A percentile compares a stretch with the other conserved stretches of the same genome.
These are phyloP conservation scores for Globisporangium mamillatum DNA, from an alignment of 352 stramenopile genomes.

Conservation along the genomic window DNA sequence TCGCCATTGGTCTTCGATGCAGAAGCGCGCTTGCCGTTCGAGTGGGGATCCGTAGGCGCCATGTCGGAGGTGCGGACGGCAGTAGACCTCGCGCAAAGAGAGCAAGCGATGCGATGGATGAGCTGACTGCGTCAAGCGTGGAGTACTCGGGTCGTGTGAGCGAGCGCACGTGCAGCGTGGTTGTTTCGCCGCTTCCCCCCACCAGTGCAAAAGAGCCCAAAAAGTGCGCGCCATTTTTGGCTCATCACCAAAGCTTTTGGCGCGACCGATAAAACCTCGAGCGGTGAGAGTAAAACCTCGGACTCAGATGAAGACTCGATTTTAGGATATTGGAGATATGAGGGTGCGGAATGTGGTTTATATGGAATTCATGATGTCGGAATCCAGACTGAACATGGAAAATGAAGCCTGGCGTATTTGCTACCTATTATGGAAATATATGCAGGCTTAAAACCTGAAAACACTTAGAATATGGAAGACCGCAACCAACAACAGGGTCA, in stretches of 20 bases:
- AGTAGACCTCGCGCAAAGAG: background rate
- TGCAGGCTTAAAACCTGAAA: too few relatives aligned
- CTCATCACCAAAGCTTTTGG: background rate
- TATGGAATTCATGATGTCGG: background rate
- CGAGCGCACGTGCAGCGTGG: background rate
- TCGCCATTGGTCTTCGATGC: background rate
- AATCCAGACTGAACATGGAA: background rate
- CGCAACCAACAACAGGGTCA: too few relatives aligned
- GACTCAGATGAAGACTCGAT: background rate
- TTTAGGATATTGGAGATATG: background rate
- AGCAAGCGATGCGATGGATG: background rate
- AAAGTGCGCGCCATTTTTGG: conserved; percentile 16
- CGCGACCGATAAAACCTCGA: background rate
- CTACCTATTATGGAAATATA: too few relatives aligned
- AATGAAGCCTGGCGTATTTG: too few relatives aligned
- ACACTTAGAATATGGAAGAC: too few relatives aligned
- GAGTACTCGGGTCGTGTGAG: too few relatives aligned
- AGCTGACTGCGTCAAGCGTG: background rate
- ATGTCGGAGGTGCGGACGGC: background rate
- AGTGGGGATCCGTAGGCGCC: background rate
- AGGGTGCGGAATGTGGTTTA: background rate
- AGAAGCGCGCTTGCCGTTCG: background rate
- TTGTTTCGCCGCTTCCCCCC: background rate
- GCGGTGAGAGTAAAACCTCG: background rate
- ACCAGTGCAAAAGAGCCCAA: background rate